Conservation (phyloP, 2,329 filamentous ascomycete genomes). For the Aspergillus alliaceus region DNA sequence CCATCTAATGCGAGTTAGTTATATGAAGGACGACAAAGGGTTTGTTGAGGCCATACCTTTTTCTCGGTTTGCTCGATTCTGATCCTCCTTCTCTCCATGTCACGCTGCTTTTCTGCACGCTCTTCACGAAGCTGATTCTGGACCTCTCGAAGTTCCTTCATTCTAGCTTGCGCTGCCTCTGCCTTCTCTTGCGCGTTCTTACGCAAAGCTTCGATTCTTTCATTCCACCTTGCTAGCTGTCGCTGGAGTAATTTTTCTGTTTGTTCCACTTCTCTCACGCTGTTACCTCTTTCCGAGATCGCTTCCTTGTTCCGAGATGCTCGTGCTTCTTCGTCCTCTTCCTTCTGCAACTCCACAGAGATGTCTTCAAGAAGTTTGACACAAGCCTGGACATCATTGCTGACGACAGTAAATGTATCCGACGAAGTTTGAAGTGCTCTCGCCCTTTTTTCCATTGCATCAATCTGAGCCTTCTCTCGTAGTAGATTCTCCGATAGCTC, state of each 20-base stretch:
- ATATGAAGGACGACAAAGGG: neutral
- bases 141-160: conserved; percentile 81
- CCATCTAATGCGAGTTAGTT: conserved; percentile 66
- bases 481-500: conserved; percentile 78
- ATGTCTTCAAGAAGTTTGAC: conserved; percentile 90
- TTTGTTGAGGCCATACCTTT: conserved; percentile 63
- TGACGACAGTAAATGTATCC: conserved; percentile 83
- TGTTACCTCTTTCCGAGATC: conserved; percentile 82
- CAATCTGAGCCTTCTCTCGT: conserved; percentile 80
- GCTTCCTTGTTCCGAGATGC: conserved; percentile 82
- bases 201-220: conserved; percentile 80
- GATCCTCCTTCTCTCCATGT: conserved; percentile 90
- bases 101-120: conserved; percentile 78
- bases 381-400: conserved; percentile 81
- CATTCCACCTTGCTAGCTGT: conserved; percentile 81
- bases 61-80: conserved; percentile 98
- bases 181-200: conserved; percentile 80
- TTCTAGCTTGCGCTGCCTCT: conserved; percentile 75
- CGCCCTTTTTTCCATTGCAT: conserved; percentile 81
- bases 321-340: conserved; percentile 83
- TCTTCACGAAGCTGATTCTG: conserved; percentile 83
- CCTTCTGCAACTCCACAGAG: conserved; percentile 76
- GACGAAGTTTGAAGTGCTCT: conserved; percentile 87
- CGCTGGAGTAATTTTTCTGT: conserved; percentile 80
- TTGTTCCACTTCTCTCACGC: conserved; percentile 86